Percentiles rank a stretch among this genome's conserved stretches.
phyloP scores from a whole-genome alignment of 2,329 filamentous ascomycete species.

The Cordyceps pruinosa region DNA sequence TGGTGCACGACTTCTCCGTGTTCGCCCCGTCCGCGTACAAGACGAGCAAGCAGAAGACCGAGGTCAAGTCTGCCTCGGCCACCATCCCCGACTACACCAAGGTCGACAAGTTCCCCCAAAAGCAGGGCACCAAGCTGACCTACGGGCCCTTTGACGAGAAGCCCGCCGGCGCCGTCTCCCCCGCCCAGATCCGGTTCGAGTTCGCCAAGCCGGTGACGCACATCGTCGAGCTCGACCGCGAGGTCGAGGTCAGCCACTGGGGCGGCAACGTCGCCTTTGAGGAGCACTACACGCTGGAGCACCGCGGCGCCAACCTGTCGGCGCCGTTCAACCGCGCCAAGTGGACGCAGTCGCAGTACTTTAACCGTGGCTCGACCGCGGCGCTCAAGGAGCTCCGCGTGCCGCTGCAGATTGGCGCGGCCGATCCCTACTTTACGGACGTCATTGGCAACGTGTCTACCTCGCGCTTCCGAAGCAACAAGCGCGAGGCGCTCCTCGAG shows the following conservation, averaged over 20 bases:
- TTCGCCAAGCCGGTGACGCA: slow-evolving; percentile 89
- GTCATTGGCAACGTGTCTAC: slow-evolving; percentile 97
- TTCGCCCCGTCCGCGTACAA: slow-evolving; percentile 78
- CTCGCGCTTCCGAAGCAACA: slow-evolving; percentile 72
- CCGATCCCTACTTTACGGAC: slow-evolving; percentile 90
- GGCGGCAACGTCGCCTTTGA: slow-evolving; percentile 93
- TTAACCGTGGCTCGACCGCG: slow-evolving; percentile 60
- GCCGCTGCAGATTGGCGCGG: slow-evolving; percentile 70
- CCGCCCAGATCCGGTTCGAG: slow-evolving; percentile 80
- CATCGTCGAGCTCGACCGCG: slow-evolving; percentile 72
- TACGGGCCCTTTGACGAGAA: slow-evolving; percentile 86
- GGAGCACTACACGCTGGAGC: slow-evolving; percentile 82
- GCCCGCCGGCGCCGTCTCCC: slow-evolving; percentile 66
- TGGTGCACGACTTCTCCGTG: slow-evolving; percentile 78
- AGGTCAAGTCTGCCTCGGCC: slow-evolving; percentile 76
- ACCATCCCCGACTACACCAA: slow-evolving; percentile 82
- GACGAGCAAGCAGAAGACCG: slow-evolving; percentile 92
- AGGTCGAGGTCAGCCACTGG: slow-evolving; percentile 96
- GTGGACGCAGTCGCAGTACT: slow-evolving; percentile 67
- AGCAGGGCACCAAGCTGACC: slow-evolving; percentile 76
- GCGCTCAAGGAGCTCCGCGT: slow-evolving; percentile 79
- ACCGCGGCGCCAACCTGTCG: slow-evolving; percentile 74
- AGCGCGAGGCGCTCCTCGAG: slow-evolving; percentile 75
- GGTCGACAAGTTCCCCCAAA: slow-evolving; percentile 63
- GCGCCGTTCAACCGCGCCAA: slow-evolving; percentile 69